Conservation (phyloP, 345 rosid genomes). For the Jatropha curcas region DNA sequence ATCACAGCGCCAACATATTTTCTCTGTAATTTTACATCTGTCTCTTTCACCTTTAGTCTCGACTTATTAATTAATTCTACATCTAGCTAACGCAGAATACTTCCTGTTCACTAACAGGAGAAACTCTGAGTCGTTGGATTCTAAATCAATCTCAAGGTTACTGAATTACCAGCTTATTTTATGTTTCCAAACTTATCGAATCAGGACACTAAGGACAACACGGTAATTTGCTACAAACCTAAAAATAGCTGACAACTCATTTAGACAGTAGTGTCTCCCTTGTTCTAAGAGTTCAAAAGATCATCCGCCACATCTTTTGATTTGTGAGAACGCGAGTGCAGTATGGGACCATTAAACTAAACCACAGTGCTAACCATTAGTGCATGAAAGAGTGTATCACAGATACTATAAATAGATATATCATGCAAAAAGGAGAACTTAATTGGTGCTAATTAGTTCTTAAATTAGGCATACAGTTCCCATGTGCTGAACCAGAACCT, state of each 20-base stretch:
- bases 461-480: background rate
- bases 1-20: background rate
- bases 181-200: background rate
- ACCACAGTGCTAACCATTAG: background rate
- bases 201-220: background rate
- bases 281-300: no score
- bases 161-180: background rate
- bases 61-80: no score
- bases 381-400: no score
- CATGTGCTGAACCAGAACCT: background rate
- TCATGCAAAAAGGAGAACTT: background rate
- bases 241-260: background rate
- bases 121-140: background rate
- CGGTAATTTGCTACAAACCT: background rate
- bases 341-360: background rate
- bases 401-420: no score
- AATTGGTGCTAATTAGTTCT: background rate
- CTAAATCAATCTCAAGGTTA: slow-evolving; percentile 1
- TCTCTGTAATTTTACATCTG: background rate
- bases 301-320: no score
- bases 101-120: background rate
- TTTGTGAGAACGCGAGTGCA: no score
- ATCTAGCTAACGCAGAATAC: background rate
- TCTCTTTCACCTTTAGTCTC: no score
- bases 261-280: no score